Conservation (phyloP, 257 asterid genomes). For the Solanum paucissectum region DNA sequence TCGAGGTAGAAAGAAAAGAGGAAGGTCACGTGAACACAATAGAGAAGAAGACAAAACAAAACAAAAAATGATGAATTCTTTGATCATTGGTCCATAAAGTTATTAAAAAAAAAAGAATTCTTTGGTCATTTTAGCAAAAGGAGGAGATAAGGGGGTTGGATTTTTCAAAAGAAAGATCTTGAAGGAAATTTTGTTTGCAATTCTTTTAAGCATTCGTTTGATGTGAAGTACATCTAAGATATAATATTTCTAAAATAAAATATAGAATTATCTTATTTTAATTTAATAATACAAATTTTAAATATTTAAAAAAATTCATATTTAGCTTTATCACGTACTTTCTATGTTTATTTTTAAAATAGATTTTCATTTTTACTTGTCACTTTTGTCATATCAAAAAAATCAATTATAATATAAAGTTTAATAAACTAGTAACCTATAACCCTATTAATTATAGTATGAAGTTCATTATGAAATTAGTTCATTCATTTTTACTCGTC, state of each 20-base stretch:
- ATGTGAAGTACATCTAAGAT: too few species aligned
- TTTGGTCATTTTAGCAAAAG: background rate
- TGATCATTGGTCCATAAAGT: background rate
- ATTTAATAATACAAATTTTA: too few species aligned
- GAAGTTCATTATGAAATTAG: background rate
- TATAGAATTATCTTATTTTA: too few species aligned
- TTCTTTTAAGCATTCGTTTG: background rate
- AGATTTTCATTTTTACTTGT: fast-evolving
- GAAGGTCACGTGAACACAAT: slow-evolving; percentile 44
- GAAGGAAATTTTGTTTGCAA: background rate
- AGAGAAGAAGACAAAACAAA: slow-evolving; percentile 40
- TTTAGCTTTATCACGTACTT: too few species aligned
- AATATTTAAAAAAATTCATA: too few species aligned
- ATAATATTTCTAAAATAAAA: too few species aligned
- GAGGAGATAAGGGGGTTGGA: background rate
- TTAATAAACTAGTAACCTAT: background rate
- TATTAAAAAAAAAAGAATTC: too few species aligned
- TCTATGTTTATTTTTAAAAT: too few species aligned
- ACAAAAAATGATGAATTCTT: background rate
- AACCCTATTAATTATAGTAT: background rate
- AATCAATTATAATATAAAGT: background rate
- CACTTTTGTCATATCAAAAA: too few species aligned
- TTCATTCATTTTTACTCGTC: fast-evolving
- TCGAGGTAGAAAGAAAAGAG: slow-evolving; percentile 17
- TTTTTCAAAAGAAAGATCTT: slow-evolving; percentile 5